These are phyloP conservation scores for Malania oleifera DNA, from an alignment of 164 flowering plant genomes.

Conservation along the genomic window DNA sequence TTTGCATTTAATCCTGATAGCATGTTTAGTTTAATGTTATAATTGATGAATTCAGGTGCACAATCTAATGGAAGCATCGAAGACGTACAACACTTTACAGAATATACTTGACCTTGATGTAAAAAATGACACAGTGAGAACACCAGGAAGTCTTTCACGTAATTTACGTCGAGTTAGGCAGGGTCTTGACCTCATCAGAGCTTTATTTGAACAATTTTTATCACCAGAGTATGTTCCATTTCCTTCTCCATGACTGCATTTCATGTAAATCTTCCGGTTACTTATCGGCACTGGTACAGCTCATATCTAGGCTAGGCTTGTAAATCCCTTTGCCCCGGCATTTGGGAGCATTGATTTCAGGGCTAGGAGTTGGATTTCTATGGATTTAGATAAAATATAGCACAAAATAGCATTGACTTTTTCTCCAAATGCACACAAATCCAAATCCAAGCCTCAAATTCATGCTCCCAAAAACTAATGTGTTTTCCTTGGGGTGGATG, in stretches of 20 bases:
- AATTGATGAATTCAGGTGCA: constrained; percentile 39
- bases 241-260: background rate
- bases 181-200: constrained; percentile 88
- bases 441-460: too few species aligned
- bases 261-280: too few species aligned
- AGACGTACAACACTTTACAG: constrained; percentile 36
- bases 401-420: too few species aligned
- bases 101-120: constrained; percentile 58
- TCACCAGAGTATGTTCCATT: constrained; percentile 45
- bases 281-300: too few species aligned
- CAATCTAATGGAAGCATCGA: constrained; percentile 62
- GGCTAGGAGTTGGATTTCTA: too few species aligned
- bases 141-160: constrained; percentile 71
- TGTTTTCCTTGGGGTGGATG: too few species aligned
- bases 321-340: too few species aligned
- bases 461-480: too few species aligned
- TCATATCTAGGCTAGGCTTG: too few species aligned
- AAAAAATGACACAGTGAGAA: constrained; percentile 46
- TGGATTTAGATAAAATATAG: too few species aligned
- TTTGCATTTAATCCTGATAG: background rate
- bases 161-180: constrained; percentile 84
- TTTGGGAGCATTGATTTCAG: too few species aligned
- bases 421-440: too few species aligned
- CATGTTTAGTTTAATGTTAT: background rate
- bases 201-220: constrained; percentile 63